Evolutionary conservation across 1,284 basidiomycete genomes (phyloP).

Genomic region (Microbotryum violaceum): DNA sequence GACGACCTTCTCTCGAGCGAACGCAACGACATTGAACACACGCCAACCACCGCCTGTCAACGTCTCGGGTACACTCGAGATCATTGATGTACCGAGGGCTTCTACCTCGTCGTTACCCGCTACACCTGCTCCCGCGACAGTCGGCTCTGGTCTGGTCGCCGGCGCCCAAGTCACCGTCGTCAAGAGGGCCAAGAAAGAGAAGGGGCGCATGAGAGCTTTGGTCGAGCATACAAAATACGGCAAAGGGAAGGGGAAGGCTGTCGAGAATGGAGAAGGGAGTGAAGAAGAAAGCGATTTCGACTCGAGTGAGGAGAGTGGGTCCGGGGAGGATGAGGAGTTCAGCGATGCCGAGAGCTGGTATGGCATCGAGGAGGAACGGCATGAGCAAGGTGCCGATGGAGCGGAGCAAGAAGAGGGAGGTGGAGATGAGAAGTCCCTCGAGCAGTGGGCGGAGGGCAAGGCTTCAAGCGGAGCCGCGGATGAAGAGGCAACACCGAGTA

Average conservation of each 20-base stretch:
- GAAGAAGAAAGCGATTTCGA: conserved; percentile 24
- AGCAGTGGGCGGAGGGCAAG: conserved; percentile 18
- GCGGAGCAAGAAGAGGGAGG: conserved; percentile 29
- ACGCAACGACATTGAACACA: not conserved
- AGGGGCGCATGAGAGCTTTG: conserved; percentile 17
- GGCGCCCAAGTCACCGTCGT: conserved; percentile 18
- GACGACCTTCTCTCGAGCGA: conserved; percentile 1
- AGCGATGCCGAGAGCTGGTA: conserved; percentile 15
- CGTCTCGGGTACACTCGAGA: conserved; percentile 26
- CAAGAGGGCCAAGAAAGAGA: conserved; percentile 26
- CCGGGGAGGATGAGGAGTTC: conserved; percentile 10
- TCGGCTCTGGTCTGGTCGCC: conserved; percentile 21
- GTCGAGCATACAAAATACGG: conserved; percentile 24
- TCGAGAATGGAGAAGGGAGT: conserved; percentile 19
- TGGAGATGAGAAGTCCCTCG: conserved; percentile 2
- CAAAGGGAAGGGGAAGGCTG: conserved; percentile 31
- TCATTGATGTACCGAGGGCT: conserved; percentile 13
- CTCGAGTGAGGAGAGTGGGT: conserved; percentile 2
- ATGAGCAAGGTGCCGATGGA: conserved; percentile 7
- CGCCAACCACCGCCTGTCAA: conserved; percentile 18
- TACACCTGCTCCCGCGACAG: conserved; percentile 1
- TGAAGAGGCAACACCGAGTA: conserved; percentile 34
- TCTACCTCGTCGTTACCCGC: conserved; percentile 8
- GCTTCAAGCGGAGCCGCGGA: conserved; percentile 33
- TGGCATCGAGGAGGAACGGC: conserved; percentile 13